Evolutionary conservation across 768 basidiomycete species (phyloP).

Genomic region (Lenzites betulinus): DNA sequence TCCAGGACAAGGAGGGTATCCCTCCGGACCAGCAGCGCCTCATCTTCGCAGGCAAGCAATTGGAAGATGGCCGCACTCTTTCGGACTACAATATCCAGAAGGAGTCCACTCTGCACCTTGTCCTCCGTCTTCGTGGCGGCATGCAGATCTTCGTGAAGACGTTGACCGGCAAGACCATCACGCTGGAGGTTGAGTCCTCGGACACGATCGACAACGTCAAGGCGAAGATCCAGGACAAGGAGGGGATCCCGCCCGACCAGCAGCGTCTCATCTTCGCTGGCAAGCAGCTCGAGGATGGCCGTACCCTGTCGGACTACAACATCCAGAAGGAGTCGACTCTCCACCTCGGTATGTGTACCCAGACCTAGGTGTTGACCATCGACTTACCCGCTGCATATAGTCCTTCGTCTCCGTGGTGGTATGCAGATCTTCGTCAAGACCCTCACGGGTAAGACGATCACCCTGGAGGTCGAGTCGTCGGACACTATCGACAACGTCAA

Average conservation of each 20-base stretch:
- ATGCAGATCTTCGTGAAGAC: slow-evolving; percentile 42
- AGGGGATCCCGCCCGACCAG: slow-evolving; percentile 38
- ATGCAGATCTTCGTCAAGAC: slow-evolving; percentile 55
- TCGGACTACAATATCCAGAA: slow-evolving; percentile 95
- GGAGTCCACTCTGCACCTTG: slow-evolving; percentile 86
- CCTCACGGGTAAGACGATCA: slow-evolving; percentile 56
- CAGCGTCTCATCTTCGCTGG: slow-evolving; percentile 39
- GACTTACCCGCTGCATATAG: slow-evolving; percentile 21
- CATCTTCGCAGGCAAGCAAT: slow-evolving; percentile 96
- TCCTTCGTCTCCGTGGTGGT: slow-evolving; percentile 42
- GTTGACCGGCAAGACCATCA: slow-evolving; percentile 39
- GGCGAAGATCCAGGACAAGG: slow-evolving; percentile 40
- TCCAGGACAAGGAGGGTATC: slow-evolving; percentile 84
- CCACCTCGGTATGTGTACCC: slow-evolving; percentile 46
- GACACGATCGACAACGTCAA: slow-evolving; percentile 40
- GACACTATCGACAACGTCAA: slow-evolving; percentile 37
- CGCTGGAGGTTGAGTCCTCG: slow-evolving; percentile 39
- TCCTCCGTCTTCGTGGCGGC: slow-evolving; percentile 34
- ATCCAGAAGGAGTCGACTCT: slow-evolving; percentile 90
- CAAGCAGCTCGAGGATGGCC: slow-evolving; percentile 61
- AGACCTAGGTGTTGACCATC: slow-evolving; percentile 2
- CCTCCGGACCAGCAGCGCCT: slow-evolving; percentile 91
- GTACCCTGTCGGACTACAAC: slow-evolving; percentile 61
- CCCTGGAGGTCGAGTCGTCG: slow-evolving; percentile 50
- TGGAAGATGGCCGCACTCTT: slow-evolving; percentile 90